Base-by-base conservation (phyloP, 441 rosid species). In the Populus hybrid region DNA sequence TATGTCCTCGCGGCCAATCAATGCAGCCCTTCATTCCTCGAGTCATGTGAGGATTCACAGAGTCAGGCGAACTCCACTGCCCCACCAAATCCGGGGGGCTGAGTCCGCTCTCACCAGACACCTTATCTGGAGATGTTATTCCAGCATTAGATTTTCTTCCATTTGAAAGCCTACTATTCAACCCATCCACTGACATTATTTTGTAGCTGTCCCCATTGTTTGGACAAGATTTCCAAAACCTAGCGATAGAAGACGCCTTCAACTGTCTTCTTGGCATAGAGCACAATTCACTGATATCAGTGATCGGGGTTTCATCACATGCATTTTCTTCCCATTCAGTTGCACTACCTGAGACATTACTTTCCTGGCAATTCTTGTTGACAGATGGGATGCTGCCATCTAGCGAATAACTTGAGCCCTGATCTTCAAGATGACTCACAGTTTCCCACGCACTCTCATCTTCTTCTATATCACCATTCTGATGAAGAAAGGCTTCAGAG, bases 381-480 rank as follows among this genome's bases (percentile, higher is more conserved):
- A 89, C 87, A 9, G 98, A 95, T 32, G 89, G 89, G 42, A 80
- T 77, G 82, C 97, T 93, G 42, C 88, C 95, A 26, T 89, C 94
- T 0, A 88, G 93, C 8, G 98, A 95, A 87, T 82, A 93, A 80
- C 91, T 90, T 8, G 97, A 95, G 30, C 94, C 98, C 84, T 92
- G 97, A 81, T 95, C 98, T 78, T 93, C 97, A 1, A 89, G 84
- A 80, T 93, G 94, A 81, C 98, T 95, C 74, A 89, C 97, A 4
- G 98, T 92, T 88, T 95, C 98, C 98, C 98, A 95, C 30, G 91
- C 97, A 63, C 99, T 93, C 54, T 66, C 98, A 70, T 92, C 98
- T 77, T 95, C 99, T 80, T 90, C 97, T 0, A 90, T 79, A 14
- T 87, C 91, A 14, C 81, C 88, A 78, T 87, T 82, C 67, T 84